Evolutionary conservation across 805 yeast species (phyloP).

Genomic region (Myxozyma udenii): DNA sequence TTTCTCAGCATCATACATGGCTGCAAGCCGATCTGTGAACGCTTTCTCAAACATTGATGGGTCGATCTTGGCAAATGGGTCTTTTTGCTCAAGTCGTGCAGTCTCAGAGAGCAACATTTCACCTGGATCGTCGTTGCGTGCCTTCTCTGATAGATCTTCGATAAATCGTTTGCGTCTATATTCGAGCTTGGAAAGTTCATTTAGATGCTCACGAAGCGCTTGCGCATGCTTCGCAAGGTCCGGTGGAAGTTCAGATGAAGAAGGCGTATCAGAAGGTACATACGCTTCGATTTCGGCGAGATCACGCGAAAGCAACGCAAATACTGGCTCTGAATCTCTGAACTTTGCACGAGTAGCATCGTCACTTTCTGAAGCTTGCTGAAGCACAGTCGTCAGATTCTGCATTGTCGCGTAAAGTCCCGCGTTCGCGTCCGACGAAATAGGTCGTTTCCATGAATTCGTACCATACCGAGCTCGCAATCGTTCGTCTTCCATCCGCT

Average conservation of each 20-base stretch:
- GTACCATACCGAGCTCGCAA: constrained; percentile 54
- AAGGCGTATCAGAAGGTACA: constrained; percentile 36
- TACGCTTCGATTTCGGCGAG: constrained; percentile 34
- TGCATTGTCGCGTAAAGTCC: constrained; percentile 43
- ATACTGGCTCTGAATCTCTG: constrained; percentile 46
- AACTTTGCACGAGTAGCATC: constrained; percentile 48
- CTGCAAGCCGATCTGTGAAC: constrained; percentile 36
- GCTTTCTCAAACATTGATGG: constrained; percentile 32
- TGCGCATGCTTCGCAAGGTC: constrained; percentile 38
- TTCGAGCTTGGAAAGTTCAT: constrained; percentile 30
- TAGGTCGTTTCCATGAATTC: constrained; percentile 51
- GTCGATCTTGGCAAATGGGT: constrained; percentile 24
- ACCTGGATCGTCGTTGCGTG: constrained; percentile 20
- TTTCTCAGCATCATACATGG: constrained; percentile 50
- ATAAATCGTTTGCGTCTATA: constrained; percentile 31
- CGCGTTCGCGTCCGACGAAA: constrained; percentile 47
- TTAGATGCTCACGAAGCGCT: constrained; percentile 34
- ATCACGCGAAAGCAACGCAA: constrained; percentile 47
- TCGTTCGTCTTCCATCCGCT: constrained; percentile 54
- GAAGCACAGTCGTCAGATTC: constrained; percentile 49
- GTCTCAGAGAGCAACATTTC: constrained; percentile 20
- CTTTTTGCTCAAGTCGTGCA: constrained; percentile 18
- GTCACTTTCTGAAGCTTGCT: constrained; percentile 64
- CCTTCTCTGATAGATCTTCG: constrained; percentile 22
- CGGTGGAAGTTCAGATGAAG: constrained; percentile 34